Base-by-base conservation (phyloP, 176 grass and related monocot genomes). In the Musa acuminata region DNA sequence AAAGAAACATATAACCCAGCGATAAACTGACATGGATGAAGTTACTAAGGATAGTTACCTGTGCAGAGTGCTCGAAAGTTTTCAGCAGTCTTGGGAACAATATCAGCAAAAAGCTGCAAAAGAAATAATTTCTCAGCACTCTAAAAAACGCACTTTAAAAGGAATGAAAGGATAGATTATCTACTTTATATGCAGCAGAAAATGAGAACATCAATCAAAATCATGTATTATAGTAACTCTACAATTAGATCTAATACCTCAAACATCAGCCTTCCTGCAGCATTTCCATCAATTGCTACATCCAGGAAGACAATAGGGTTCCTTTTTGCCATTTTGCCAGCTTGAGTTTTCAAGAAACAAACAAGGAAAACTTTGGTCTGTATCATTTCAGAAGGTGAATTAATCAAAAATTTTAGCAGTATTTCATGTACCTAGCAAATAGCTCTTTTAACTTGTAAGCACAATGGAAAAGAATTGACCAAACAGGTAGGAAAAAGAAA, bases 41-140 rank as follows among this genome's bases (percentile, higher is more conserved):
- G 25, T 51, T 51, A n/a, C 2, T 70, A 17, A 11, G 0, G 7
- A 1, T 10, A 62, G 67, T 87, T 84, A 99, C 95, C 95, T 54
- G 91, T 99, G 81, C 95, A 99, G 29, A 99, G 86, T 82, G 84
- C 86, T 82, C 91, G 87, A 73, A 99, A 99, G 76, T 94, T 99
- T 82, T 94, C 91, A 75, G 86, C 85, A 27, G 81, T 94, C 67
- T 73, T 75, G 66, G 95, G 95, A 67, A 83, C 90, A 71, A 79
- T 77, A 82, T 99, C 86, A 83, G 91, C 86, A 74, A 91, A 99
- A 75, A 99, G 64, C 95, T 99, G 84, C 71, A 83, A 71, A 77
- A 82, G 75, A 19, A 9, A 19, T 50, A 50, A 51, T 9, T 50
- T 17, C 80, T 60, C 13, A 79, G 49, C 52, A 71, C 12, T 11